Conservation (phyloP, 1,139 yeast genomes). For the Pneumocystis murina region DNA sequence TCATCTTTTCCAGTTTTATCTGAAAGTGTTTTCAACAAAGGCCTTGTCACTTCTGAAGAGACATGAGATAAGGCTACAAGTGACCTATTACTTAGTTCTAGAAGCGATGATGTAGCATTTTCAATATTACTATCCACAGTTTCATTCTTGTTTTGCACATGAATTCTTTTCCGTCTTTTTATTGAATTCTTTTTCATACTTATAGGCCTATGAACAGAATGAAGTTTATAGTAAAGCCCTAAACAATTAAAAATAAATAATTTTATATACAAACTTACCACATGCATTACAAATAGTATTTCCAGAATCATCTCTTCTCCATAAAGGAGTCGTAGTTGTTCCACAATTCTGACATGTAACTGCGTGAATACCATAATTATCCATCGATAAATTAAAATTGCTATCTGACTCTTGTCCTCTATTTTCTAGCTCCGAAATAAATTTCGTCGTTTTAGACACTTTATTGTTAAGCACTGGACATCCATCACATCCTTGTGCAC, state of each 20-base stretch:
- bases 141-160: neutral
- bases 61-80: neutral
- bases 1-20: neutral
- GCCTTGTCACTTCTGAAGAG: neutral
- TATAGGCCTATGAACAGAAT: slow-evolving; percentile 65
- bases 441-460: slow-evolving; percentile 2
- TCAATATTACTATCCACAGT: neutral
- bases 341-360: slow-evolving; percentile 39
- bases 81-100: neutral
- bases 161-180: slow-evolving; percentile 49
- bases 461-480: slow-evolving; percentile 13
- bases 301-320: slow-evolving; percentile 74
- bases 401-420: neutral
- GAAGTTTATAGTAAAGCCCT: slow-evolving; percentile 64
- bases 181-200: slow-evolving; percentile 59
- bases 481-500: slow-evolving; percentile 11
- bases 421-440: neutral
- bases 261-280: slow-evolving; percentile 1
- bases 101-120: neutral
- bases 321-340: slow-evolving; percentile 70
- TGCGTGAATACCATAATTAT: slow-evolving; percentile 1
- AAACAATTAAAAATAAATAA: slow-evolving; percentile 63
- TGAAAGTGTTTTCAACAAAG: neutral
- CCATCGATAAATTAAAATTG: neutral
- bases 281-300: slow-evolving; percentile 29